Percentiles rank a stretch among this genome's conserved stretches.
Evolutionary conservation across 305 asterid genomes (phyloP).

Genomic region (Andrographis paniculata): DNA sequence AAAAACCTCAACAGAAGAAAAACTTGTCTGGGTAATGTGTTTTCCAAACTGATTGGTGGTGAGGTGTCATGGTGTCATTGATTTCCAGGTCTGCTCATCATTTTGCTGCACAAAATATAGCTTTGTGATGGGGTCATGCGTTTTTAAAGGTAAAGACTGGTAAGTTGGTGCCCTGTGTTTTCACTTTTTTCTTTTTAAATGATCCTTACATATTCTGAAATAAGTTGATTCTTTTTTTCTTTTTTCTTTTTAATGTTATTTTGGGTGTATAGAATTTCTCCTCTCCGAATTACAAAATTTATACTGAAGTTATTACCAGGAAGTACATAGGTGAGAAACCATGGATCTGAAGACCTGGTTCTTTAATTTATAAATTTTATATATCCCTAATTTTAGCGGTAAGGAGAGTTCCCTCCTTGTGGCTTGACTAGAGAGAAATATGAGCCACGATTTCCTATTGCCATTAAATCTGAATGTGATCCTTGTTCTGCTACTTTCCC

Average conservation of each 20-base stretch:
- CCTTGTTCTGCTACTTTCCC: slow-evolving; percentile 70
- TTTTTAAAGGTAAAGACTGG: no score
- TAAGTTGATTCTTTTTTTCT: no score
- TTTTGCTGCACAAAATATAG: no score
- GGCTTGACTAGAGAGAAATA: slow-evolving; percentile 50
- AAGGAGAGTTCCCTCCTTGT: slow-evolving; percentile 40
- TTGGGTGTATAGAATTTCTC: neutral
- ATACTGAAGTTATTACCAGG: neutral
- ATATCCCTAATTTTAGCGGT: slow-evolving; percentile 10
- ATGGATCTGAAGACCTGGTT: neutral
- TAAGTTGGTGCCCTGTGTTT: neutral
- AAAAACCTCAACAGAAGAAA: neutral
- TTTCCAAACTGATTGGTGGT: no score
- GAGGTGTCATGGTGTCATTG: no score
- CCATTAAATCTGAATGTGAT: slow-evolving; percentile 56
- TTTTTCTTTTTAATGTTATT: no score
- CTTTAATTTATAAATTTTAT: neutral
- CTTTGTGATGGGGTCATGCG: neutral
- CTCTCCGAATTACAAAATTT: no score
- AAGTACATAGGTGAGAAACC: neutral
- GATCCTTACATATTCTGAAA: no score
- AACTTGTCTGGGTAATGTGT: no score
- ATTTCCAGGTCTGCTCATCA: no score
- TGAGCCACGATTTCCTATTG: slow-evolving; percentile 44
- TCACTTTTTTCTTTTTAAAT: no score